Conservation (phyloP, 73 alveolate genomes). For the Uronychia setigera region DNA sequence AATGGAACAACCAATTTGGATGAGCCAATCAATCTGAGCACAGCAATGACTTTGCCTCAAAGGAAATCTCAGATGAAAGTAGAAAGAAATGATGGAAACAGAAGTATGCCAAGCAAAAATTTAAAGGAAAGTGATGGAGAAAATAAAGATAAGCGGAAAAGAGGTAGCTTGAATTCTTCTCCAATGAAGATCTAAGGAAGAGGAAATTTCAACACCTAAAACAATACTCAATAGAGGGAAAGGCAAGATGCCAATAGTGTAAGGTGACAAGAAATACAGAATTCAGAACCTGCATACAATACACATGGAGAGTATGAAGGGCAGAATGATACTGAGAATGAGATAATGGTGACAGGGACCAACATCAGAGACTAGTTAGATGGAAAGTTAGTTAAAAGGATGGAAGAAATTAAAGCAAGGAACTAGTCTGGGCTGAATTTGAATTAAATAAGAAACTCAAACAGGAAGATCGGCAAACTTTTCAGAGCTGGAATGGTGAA, state of each 20-base stretch:
- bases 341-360: neutral
- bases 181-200: neutral
- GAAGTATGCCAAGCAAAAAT: too few species aligned
- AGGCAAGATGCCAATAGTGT: too few species aligned
- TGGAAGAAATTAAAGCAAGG: neutral
- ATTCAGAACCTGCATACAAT: too few species aligned
- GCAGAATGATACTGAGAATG: neutral
- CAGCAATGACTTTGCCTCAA: neutral
- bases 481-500: neutral
- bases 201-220: neutral
- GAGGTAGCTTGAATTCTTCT: neutral
- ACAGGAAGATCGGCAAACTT: neutral
- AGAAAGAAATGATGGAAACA: too few species aligned
- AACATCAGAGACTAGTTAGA: neutral
- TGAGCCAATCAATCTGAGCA: neutral
- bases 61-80: neutral
- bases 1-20: neutral
- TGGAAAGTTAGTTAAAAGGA: neutral
- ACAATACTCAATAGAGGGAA: neutral
- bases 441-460: conserved; percentile 2
- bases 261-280: neutral
- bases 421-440: conserved; percentile 7
- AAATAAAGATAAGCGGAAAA: too few species aligned
- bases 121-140: too few species aligned
- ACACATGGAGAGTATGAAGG: too few species aligned